Conservation (phyloP, 805 yeast species). For the Barnettozyma sucrosica region DNA sequence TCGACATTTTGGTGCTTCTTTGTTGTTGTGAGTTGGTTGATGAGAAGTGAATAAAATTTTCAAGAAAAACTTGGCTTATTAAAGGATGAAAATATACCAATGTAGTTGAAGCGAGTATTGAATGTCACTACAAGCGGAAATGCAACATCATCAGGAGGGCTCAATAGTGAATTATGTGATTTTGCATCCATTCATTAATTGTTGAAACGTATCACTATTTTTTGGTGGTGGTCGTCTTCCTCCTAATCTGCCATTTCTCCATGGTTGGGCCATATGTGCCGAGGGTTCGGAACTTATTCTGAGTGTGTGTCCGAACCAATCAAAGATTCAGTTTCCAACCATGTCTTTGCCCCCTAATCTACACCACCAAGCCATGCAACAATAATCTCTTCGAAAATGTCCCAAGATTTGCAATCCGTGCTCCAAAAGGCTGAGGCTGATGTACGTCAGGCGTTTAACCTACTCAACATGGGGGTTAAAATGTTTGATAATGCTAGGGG, state of each 20-base stretch:
- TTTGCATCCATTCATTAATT: background rate
- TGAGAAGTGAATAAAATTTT: conserved; percentile 2
- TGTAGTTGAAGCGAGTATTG: background rate
- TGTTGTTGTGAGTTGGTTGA: background rate
- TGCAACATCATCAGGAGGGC: background rate
- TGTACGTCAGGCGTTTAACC: conserved; percentile 23
- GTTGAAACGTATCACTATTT: background rate
- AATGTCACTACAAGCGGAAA: background rate
- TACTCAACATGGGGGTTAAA: conserved; percentile 20
- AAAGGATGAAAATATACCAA: background rate
- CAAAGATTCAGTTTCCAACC: too few relatives aligned
- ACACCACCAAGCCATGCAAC: too few relatives aligned
- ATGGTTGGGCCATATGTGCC: background rate
- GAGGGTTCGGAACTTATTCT: background rate
- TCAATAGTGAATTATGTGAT: background rate
- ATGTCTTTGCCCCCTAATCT: too few relatives aligned
- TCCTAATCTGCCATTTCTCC: background rate
- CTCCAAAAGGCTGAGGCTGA: conserved; percentile 18
- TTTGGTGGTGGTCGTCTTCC: background rate
- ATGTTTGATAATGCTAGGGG: conserved; percentile 15
- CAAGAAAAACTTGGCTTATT: background rate
- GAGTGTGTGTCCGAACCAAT: background rate
- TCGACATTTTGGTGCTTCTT: conserved; percentile 26
- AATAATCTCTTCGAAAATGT: background rate
- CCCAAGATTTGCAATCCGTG: conserved; percentile 6